Base-by-base conservation (phyloP, 192 early-diverging fungal species). In the Podochytrium sp. region DNA sequence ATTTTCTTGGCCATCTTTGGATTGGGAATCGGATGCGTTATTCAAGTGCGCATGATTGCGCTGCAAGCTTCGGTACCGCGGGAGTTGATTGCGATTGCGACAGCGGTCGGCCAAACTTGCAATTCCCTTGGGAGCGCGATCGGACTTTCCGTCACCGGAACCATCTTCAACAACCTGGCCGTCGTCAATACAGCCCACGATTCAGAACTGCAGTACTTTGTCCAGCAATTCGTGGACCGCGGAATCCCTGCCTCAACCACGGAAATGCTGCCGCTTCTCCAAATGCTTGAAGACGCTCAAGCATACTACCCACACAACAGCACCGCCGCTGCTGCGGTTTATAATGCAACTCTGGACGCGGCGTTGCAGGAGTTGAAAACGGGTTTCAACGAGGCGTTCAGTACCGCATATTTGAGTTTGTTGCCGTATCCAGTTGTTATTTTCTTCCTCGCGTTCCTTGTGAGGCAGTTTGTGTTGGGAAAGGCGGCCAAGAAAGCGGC, bases 31-130 rank as follows among this genome's bases (percentile, higher is more conserved):
- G 94, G 95, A 42, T 81, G 78, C 37, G 84, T 89, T 57, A 81
- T 94, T 18, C 93, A 93, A 83, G 90, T 89, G 1, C 84, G 86
- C 35, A 85, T 93, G 72, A 77, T 94, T 66, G 91, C 86, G 2
- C 30, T 75, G n/a, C 74, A 66, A 53, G 62, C 64, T 3, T 67
- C 64, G 16, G 74, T 75, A 18, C 63, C 63, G 2, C 30, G 25
- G 3, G 35, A 37, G 29, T 18, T 42, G 6, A 56, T 75, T 41
- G 62, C 74, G 18, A 51, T 75, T 34, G 62, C 74, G 2, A 75
- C 74, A 35, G 62, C 63, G 14, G 52, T 59, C 7, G 12, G 49
- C 2, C 74, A 75, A 66, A 94, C 93, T 66, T 77, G 89, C 73
- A 81, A 91, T 53, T 83, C 86, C 10, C 79, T 91, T 33, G 91